A percentile compares a stretch with the other conserved stretches of the same genome.
phyloP scores from a whole-genome alignment of 2,329 filamentous ascomycete genomes.

The Colletotrichum siamense region DNA sequence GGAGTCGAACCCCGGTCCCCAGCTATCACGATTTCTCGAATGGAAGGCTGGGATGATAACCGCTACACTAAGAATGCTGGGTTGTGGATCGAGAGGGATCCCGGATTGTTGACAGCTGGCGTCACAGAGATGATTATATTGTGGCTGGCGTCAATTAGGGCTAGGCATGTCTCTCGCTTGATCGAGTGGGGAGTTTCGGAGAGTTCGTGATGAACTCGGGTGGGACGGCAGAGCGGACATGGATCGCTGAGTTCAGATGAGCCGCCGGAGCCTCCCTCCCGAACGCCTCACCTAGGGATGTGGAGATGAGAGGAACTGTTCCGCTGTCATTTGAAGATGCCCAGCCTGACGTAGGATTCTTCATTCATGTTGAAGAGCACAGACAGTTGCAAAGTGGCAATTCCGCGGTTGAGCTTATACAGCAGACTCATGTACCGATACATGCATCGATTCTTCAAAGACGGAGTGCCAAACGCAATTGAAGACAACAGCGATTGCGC shows the following conservation, averaged over 20 bases:
- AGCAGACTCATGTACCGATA: background rate
- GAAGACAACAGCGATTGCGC: too few relatives aligned
- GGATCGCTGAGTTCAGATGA: background rate
- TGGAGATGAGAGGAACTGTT: background rate
- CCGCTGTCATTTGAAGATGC: background rate
- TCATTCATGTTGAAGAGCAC: background rate
- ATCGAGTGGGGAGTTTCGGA: background rate
- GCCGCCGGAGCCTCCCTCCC: background rate
- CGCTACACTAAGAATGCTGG: conserved; percentile 16
- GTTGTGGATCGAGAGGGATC: background rate
- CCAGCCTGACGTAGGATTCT: background rate
- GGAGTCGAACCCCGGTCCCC: conserved; percentile 16
- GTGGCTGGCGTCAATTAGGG: background rate
- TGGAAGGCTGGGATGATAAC: conserved; percentile 22
- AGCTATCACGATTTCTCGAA: background rate
- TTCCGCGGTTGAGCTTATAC: background rate
- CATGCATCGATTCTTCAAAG: fast-evolving
- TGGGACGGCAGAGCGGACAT: background rate
- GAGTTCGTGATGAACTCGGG: background rate
- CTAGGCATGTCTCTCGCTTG: background rate
- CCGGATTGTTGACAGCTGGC: background rate
- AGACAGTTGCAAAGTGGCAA: background rate
- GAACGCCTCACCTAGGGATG: background rate
- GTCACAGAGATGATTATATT: background rate
- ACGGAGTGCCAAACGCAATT: background rate